Evolutionary conservation across 371 early-diverging fungal species (phyloP), one percentile per base, ranked within the genome.

Genomic region (Conidiobolus incongruus): DNA sequence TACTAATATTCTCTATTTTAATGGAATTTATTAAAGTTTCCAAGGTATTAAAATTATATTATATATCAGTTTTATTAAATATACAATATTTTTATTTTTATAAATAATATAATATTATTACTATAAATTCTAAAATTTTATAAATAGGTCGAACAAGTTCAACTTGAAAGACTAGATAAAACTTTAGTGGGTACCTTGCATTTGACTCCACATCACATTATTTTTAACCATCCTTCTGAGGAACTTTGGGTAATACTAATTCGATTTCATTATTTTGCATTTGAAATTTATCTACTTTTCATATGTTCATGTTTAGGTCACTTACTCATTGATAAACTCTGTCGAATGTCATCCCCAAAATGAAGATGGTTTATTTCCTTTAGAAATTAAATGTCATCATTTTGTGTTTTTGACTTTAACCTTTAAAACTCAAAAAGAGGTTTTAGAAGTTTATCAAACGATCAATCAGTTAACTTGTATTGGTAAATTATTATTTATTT

Each of bases 241-340:
- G 81, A 83, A 44, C 46, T 75, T 45, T 80, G 81, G 81, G 76
- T 80, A 65, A 44, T 60, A n/a, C 23, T 8, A 21, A 15, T 41
- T 32, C 19, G 38, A 4, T 13, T 16, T 33, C 47, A n/a, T 36
- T 2, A 15, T 47, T 19, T 15, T 12, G 10, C 19, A 17, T n/a
- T 15, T 23, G 23, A 1, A 2, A n/a, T 21, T 22, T 16, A 13
- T 33, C 40, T 15, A 19, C 13, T 4, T 22, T 15, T 2, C 29
- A 22, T 15, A 33, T 23, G 6, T 40, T 22, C 24, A 20, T 15
- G 34, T 30, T 24, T 59, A 81, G 87, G 68, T 89, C 62, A 70
- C 76, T 36, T 88, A 87, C 55, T 77, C 90, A 17, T 68, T 84
- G 34, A 71, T 92, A 17, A 78, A 79, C 51, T 74, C 78, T 4